phyloP scores from a whole-genome alignment of 1,284 basidiomycete genomes.

The Ustilago trichophora region DNA sequence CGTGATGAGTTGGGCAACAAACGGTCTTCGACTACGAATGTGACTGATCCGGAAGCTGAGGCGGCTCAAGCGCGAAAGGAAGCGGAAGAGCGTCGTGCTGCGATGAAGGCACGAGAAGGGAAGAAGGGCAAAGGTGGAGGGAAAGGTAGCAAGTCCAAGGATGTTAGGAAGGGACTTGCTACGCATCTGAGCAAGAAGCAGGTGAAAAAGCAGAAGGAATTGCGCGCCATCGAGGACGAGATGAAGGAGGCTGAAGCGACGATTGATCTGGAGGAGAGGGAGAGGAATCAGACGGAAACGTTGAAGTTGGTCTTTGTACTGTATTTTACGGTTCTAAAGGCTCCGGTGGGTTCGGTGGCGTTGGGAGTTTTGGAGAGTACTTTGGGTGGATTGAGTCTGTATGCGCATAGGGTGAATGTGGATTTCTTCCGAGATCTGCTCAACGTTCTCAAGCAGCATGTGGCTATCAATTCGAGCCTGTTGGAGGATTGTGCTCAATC shows the following conservation, averaged over 20 bases:
- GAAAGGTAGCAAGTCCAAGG: slow-evolving; percentile 38
- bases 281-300: slow-evolving; percentile 92
- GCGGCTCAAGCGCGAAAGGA: slow-evolving; percentile 70
- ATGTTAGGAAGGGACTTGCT: slow-evolving; percentile 60
- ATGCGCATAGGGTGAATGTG: slow-evolving; percentile 94
- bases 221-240: slow-evolving; percentile 60
- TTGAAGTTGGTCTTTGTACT: slow-evolving; percentile 96
- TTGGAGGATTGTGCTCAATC: slow-evolving; percentile 5
- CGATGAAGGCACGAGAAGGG: slow-evolving; percentile 53
- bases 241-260: slow-evolving; percentile 80
- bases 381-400: slow-evolving; percentile 89
- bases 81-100: slow-evolving; percentile 58
- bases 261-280: slow-evolving; percentile 89
- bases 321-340: slow-evolving; percentile 95
- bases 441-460: slow-evolving; percentile 81
- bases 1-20: slow-evolving; percentile 82
- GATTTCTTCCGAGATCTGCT: slow-evolving; percentile 98
- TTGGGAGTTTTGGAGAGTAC: slow-evolving; percentile 86
- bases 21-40: slow-evolving; percentile 74
- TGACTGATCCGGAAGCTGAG: slow-evolving; percentile 70
- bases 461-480: slow-evolving; percentile 66
- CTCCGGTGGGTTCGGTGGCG: slow-evolving; percentile 72
- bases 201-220: slow-evolving; percentile 57
- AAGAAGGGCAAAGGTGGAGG: slow-evolving; percentile 66
- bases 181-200: slow-evolving; percentile 62